phyloP scores from a whole-genome alignment of 352 stramenopile genomes.

The Peronospora belbahrii region DNA sequence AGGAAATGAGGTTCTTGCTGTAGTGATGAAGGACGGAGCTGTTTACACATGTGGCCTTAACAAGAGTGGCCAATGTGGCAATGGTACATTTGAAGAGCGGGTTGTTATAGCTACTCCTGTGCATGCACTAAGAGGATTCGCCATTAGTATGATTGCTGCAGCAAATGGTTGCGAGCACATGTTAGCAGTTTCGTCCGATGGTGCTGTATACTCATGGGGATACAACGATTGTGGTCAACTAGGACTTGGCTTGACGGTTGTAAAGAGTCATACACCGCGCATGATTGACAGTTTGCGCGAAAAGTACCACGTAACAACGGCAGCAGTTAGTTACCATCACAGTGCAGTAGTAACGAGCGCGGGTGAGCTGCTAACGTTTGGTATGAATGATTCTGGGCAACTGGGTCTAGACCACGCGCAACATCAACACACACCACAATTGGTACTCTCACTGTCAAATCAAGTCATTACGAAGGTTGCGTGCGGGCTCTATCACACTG shows the following conservation, averaged over 20 bases:
- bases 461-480: constrained; percentile 65
- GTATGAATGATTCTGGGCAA: constrained; percentile 86
- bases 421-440: constrained; percentile 78
- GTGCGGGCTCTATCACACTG: constrained; percentile 79
- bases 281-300: constrained; percentile 78
- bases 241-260: constrained; percentile 76
- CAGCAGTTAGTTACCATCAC: constrained; percentile 82
- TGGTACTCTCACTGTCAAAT: constrained; percentile 60
- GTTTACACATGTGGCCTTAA: constrained; percentile 82
- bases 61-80: constrained; percentile 84
- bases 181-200: constrained; percentile 70
- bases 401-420: constrained; percentile 76
- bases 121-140: constrained; percentile 50
- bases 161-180: constrained; percentile 86
- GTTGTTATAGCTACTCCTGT: constrained; percentile 72
- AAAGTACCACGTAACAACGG: constrained; percentile 69
- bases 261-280: constrained; percentile 77
- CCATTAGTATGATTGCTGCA: constrained; percentile 64
- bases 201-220: constrained; percentile 77
- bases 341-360: constrained; percentile 71
- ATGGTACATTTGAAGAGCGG: constrained; percentile 82
- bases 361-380: constrained; percentile 77
- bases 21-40: constrained; percentile 76
- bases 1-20: constrained; percentile 80
- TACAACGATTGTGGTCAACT: constrained; percentile 85